Conservation (phyloP, 345 rosid species). For the Conringia planisiliqua region DNA sequence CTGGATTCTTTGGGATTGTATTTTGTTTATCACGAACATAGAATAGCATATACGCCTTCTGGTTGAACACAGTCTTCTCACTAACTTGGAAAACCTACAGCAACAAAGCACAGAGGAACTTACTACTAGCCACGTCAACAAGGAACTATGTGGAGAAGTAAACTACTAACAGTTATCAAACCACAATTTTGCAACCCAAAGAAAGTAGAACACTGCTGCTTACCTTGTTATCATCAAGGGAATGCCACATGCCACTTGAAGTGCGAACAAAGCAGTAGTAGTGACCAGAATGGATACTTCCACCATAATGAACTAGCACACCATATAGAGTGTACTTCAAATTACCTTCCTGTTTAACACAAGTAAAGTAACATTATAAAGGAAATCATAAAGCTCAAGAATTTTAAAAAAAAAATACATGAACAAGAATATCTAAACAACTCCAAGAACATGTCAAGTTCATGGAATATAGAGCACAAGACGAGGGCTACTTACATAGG, state of each 20-base stretch:
- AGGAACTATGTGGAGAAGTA: background rate
- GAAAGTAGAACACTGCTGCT: slow-evolving; percentile 7
- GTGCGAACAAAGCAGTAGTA: slow-evolving; percentile 91
- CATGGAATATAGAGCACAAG: background rate
- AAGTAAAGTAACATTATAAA: background rate
- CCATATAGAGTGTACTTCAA: slow-evolving; percentile 90
- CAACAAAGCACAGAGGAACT: slow-evolving; percentile 16
- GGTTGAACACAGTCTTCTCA: slow-evolving; percentile 71
- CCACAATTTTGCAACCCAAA: slow-evolving; percentile 19
- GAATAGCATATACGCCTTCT: slow-evolving; percentile 97
- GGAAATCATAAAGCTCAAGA: background rate
- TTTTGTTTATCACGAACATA: slow-evolving; percentile 84
- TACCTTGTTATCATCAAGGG: slow-evolving; percentile 93
- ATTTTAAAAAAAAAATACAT: background rate
- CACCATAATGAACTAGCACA: slow-evolving; percentile 87
- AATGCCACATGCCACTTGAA: slow-evolving; percentile 88
- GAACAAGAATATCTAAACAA: background rate
- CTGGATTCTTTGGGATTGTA: slow-evolving; percentile 43
- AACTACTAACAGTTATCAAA: background rate
- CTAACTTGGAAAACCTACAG: slow-evolving; percentile 77
- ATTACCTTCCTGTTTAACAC: slow-evolving; percentile 68
- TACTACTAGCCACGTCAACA: slow-evolving; percentile 14
- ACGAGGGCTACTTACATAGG: slow-evolving; percentile 57
- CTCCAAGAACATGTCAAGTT: background rate
- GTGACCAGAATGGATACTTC: slow-evolving; percentile 88